Base-by-base conservation (phyloP, 148 eudicot genomes). In the Silene uniflora region DNA sequence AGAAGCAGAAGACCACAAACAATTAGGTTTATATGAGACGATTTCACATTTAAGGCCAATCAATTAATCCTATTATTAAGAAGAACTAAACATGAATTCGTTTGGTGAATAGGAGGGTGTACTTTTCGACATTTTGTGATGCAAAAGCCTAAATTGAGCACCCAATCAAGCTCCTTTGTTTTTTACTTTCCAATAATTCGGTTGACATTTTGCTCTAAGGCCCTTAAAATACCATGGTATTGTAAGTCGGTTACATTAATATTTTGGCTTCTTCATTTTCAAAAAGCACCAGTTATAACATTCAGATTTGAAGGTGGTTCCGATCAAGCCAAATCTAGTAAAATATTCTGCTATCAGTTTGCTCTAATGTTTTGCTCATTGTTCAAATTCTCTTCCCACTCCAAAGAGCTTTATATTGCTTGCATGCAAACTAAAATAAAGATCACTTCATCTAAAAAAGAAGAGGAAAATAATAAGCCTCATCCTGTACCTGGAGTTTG, bases 401-500 rank as follows among this genome's bases (percentile, higher is more conserved):
- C 39, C 39, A 35, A 35, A 39, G 9, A 39, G 44, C 46, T 19
- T 67, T 67, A 35, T 18, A 16, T 35, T 65, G 46, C 44, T 65
- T 14, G 69, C 69, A 29, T 32, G 39, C 19, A 67, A 62, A 62
- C 69, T 65, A 16, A 65, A 65, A 65, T 14, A 17, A 65, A 47
- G 7, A 65, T 62, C 67, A 24, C 35, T 60, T 12, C 5, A 39
- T 7, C 22, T 7, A 32, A n/a, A 10, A 71, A 21, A 13, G 3
- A 2, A 52, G 21, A 32, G 35, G 69, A n/a, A 59, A 3, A 73
- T 24, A 62, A 58, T 59, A 29, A 14, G 49, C 22, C 58, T 61
- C 64, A 55, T 60, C 54, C 73, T 24, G 25, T 69, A 88, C 93
- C 93, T 87, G 87, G 86, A 64, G 76, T 80, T 80, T 75, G 79